Percentiles rank a stretch among this genome's conserved stretches.
Conservation (phyloP, 331 rosid genomes). For the Erythrophleum ivorense region DNA sequence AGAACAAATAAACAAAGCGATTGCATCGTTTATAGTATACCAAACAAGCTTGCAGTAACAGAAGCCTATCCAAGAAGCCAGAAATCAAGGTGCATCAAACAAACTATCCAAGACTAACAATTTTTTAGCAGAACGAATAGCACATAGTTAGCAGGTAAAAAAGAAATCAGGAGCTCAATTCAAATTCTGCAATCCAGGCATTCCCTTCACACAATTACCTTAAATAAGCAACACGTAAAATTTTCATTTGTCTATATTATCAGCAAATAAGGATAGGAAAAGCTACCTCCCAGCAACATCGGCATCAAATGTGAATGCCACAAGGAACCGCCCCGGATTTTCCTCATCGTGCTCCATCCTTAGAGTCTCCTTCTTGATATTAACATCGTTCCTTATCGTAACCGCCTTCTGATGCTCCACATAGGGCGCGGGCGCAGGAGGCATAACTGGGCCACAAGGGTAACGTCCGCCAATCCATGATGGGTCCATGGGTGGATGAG, state of each 20-base stretch:
- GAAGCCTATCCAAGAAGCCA: constrained; percentile 2
- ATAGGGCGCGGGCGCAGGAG: constrained; percentile 49
- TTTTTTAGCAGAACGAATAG: neutral
- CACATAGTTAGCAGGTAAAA: constrained; percentile 8
- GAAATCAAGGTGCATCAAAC: constrained; percentile 4
- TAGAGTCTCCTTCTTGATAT: constrained; percentile 89
- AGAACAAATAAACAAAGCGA: constrained; percentile 18
- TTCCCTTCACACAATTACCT: neutral
- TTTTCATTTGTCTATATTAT: neutral
- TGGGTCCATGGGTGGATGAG: constrained; percentile 52
- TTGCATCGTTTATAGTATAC: neutral
- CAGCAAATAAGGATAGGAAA: constrained; percentile 2
- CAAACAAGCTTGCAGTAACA: constrained; percentile 2
- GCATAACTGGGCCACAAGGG: constrained; percentile 53
- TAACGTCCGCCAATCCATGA: constrained; percentile 74
- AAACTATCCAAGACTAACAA: constrained; percentile 3
- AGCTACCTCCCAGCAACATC: constrained; percentile 83
- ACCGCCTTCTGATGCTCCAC: constrained; percentile 96
- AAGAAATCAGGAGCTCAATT: constrained; percentile 19
- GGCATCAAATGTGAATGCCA: constrained; percentile 83
- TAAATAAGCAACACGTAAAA: neutral
- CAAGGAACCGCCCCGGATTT: constrained; percentile 70
- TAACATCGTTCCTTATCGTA: constrained; percentile 86
- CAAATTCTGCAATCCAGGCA: neutral
- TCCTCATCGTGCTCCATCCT: constrained; percentile 77